Evolutionary conservation across 2,329 filamentous ascomycete genomes (phyloP).

Genomic region (Helotiales sp.): DNA sequence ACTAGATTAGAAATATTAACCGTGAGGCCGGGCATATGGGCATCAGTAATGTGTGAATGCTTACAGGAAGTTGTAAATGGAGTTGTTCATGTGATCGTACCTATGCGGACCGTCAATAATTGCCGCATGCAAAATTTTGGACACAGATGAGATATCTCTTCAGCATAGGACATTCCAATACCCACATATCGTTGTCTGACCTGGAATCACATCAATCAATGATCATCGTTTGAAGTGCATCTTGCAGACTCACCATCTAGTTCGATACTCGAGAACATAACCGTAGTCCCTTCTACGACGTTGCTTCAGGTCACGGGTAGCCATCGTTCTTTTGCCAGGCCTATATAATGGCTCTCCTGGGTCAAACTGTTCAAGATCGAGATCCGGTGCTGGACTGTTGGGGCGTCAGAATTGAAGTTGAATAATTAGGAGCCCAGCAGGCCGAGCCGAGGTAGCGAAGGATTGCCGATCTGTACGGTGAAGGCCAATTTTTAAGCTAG

Average conservation of each 20-base stretch:
- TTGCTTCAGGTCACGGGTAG: slow-evolving; percentile 56
- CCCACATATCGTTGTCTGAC: slow-evolving; percentile 83
- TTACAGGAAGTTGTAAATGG: slow-evolving; percentile 79
- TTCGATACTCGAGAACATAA: slow-evolving; percentile 81
- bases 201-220: slow-evolving; percentile 48
- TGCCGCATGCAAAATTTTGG: too few relatives aligned
- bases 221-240: slow-evolving; percentile 5
- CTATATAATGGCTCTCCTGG: too few relatives aligned
- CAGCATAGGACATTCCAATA: neutral
- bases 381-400: too few relatives aligned
- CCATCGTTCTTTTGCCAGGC: slow-evolving; percentile 27
- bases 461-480: too few relatives aligned
- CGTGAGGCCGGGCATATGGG: neutral
- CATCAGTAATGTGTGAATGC: slow-evolving; percentile 30
- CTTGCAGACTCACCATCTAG: slow-evolving; percentile 68
- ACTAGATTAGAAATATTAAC: slow-evolving; percentile 45
- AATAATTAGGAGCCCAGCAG: too few relatives aligned
- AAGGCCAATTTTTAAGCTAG: too few relatives aligned
- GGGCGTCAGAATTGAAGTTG: neutral
- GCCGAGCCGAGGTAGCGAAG: neutral
- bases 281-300: slow-evolving; percentile 74
- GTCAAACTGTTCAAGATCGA: too few relatives aligned
- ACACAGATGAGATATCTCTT: neutral
- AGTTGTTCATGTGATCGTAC: slow-evolving; percentile 88
- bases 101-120: neutral